phyloP scores from a whole-genome alignment of 805 yeast genomes.

The Metschnikowia colocasiae region DNA sequence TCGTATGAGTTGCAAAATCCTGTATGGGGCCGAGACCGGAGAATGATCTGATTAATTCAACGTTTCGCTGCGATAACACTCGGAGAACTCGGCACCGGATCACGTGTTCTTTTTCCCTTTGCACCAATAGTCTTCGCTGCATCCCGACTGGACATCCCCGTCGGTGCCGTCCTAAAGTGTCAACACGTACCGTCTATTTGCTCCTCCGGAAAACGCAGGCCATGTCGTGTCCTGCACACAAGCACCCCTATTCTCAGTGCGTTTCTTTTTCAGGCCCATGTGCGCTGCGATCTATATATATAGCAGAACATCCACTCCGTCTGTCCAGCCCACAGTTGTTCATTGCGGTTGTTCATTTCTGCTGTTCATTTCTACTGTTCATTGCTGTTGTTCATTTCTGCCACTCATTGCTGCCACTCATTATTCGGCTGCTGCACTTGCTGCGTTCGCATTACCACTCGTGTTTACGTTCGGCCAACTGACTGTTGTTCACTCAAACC shows the following conservation, averaged over 20 bases:
- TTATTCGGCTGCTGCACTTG: background rate
- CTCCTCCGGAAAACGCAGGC: background rate
- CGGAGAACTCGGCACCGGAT: no score
- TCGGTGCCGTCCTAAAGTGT: background rate
- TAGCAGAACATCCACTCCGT: background rate
- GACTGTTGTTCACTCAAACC: background rate
- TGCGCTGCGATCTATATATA: conserved; percentile 1
- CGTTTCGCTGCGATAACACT: no score
- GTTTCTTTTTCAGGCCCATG: conserved; percentile 5
- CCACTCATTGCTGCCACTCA: background rate
- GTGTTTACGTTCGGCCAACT: background rate
- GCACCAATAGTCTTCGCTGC: no score
- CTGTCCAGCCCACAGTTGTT: no score
- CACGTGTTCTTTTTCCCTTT: no score
- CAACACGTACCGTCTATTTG: background rate
- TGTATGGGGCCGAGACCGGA: no score
- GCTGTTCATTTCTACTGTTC: background rate
- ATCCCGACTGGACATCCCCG: no score
- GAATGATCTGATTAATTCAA: no score
- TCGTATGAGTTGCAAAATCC: no score
- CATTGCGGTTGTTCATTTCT: background rate
- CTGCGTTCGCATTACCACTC: background rate
- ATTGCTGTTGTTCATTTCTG: background rate
- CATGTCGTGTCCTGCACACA: background rate
- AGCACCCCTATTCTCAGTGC: background rate